Base-by-base conservation (phyloP, 2,329 filamentous ascomycete genomes). In the Fusarium subtropicale region DNA sequence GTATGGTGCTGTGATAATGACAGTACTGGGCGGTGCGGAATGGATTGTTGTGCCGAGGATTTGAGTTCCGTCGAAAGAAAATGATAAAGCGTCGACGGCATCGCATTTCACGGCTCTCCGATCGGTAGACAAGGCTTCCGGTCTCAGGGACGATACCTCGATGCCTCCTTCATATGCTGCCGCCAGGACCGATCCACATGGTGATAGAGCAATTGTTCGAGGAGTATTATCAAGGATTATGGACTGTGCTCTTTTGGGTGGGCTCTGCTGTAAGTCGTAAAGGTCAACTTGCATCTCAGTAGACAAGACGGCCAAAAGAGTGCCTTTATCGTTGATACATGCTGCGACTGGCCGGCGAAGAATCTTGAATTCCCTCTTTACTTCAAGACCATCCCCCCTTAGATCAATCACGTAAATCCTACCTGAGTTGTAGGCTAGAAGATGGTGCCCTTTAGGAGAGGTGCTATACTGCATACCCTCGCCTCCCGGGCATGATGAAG, bases 81-180 rank as follows among this genome's bases (percentile, higher is more conserved):
- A 96, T 5, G 88, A 85, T 48, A 96, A 80, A 4, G 88, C 84
- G 75, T 95, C 92, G 7, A 94, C 91, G 3, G 86, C 87, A 74
- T 92, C 90, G 74, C 92, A 95, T 74, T 94, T 93, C 60, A 95
- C 92, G 13, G 92, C 88, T 71, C 92, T 86, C 73, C 91, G 86
- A 71, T 94, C 91, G 0, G 88, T 91, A 15, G 87, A 79, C 30
- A 90, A 74, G 28, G 88, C 88, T 55, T 84, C 87, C 4, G 90
- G 83, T 48, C 87, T 88, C 39, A 97, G 82, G 7, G 93, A 92
- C 30, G 92, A 90, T 1, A 97, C 92, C 78, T 97, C 94, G 66
- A 97, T 94, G n/a, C 92, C 92, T 57, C 92, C 92, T 75, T 93
- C 90, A 78, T 94, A 97, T 10, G 93, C 93, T 18, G 93, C 91